phyloP scores from a whole-genome alignment of 371 early-diverging fungal genomes.

The Mortierella sp. region DNA sequence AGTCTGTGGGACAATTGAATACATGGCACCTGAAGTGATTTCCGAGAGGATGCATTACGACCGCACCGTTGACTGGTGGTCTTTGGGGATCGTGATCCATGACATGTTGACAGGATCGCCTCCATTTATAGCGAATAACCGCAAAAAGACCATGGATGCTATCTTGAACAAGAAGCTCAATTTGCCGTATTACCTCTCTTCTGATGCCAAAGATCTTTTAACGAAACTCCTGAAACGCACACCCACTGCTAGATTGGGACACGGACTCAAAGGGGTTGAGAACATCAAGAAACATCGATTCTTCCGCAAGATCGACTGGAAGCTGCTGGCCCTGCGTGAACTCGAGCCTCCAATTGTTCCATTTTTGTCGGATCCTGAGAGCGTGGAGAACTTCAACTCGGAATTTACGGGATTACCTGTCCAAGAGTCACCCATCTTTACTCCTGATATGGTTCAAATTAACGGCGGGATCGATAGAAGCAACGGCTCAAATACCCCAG shows the following conservation, averaged over 20 bases:
- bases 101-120: conserved; percentile 88
- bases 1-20: conserved; percentile 94
- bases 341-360: conserved; percentile 85
- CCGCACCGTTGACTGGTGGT: conserved; percentile 95
- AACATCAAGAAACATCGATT: conserved; percentile 89
- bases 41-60: conserved; percentile 83
- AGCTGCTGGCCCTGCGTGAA: conserved; percentile 67
- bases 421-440: conserved; percentile 52
- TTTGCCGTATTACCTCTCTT: conserved; percentile 79
- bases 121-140: conserved; percentile 83
- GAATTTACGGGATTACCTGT: conserved; percentile 71
- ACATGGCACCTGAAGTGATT: conserved; percentile 87
- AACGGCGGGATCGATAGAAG: neutral
- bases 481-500: conserved; percentile 6
- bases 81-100: conserved; percentile 90
- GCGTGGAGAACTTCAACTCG: conserved; percentile 82
- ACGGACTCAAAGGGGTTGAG: conserved; percentile 78
- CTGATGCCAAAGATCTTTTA: conserved; percentile 74
- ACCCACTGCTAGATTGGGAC: conserved; percentile 75
- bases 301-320: conserved; percentile 92
- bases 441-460: neutral
- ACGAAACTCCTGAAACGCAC: conserved; percentile 79
- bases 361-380: conserved; percentile 71
- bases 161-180: conserved; percentile 80
- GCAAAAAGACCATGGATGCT: conserved; percentile 82